These are phyloP conservation scores for Colletotrichum truncatum DNA, from an alignment of 2,329 filamentous ascomycete genomes.

Conservation along the genomic window DNA sequence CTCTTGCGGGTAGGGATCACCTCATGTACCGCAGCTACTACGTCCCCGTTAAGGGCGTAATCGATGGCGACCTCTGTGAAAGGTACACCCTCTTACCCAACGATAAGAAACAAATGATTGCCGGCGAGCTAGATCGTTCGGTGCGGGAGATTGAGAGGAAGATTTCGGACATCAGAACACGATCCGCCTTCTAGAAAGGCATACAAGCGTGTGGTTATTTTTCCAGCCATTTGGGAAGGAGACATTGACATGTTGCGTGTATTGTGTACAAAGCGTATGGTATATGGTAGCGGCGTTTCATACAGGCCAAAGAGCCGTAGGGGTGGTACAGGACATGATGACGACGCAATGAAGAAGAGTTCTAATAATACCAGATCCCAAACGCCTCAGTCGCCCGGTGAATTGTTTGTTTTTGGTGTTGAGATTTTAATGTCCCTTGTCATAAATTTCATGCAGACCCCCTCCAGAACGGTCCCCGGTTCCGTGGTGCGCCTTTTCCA, in stretches of 20 bases:
- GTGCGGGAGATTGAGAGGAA: conserved; percentile 95
- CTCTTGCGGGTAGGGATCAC: conserved; percentile 91
- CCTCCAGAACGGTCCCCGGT: conserved; percentile 43
- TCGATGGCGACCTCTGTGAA: conserved; percentile 97
- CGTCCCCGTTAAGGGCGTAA: conserved; percentile 93
- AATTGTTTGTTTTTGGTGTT: too few relatives aligned
- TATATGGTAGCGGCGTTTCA: conserved; percentile 27
- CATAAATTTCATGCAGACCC: conserved; percentile 30
- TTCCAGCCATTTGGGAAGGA: neutral
- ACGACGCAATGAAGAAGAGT: conserved; percentile 30
- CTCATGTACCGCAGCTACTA: conserved; percentile 97
- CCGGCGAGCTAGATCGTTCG: conserved; percentile 88
- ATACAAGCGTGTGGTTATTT: neutral
- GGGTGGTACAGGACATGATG: conserved; percentile 29
- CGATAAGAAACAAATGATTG: conserved; percentile 96
- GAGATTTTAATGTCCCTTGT: too few relatives aligned
- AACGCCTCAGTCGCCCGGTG: neutral
- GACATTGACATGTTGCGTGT: neutral
- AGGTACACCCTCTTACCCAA: conserved; percentile 83
- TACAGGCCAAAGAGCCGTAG: conserved; percentile 24
- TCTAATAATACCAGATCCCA: conserved; percentile 22
- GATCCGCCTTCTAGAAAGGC: conserved; percentile 62
- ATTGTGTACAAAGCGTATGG: conserved; percentile 24
- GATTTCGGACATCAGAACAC: conserved; percentile 75
- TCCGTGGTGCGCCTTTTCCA: conserved; percentile 34